phyloP scores from a whole-genome alignment of 495 filamentous ascomycete genomes.

The Podospora fimiseda region DNA sequence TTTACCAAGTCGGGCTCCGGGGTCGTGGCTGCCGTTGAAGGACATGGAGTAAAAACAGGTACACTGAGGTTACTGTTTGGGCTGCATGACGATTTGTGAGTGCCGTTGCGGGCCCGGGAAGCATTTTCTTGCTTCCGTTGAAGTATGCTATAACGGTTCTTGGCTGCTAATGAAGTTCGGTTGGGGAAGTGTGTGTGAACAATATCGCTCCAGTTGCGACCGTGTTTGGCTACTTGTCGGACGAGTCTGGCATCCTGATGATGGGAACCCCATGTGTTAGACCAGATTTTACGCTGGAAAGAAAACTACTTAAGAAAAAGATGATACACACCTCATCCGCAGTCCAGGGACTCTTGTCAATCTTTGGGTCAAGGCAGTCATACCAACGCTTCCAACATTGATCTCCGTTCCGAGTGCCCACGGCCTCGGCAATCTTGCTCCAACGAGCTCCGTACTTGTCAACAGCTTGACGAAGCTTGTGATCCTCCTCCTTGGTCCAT shows the following conservation, averaged over 20 bases:
- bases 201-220: constrained; percentile 35
- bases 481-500: constrained; percentile 37
- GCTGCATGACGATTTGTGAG: not conserved
- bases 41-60: not conserved
- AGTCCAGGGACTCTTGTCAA: constrained; percentile 31
- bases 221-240: constrained; percentile 19
- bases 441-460: constrained; percentile 31
- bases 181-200: constrained; percentile 27
- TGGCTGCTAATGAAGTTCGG: constrained; percentile 31
- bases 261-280: not conserved
- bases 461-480: constrained; percentile 29
- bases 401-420: constrained; percentile 28
- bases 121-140: constrained; percentile 15
- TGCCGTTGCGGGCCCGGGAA: not conserved
- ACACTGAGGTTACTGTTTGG: not conserved
- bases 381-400: constrained; percentile 34
- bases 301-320: not conserved
- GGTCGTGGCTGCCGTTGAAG: not conserved
- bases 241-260: constrained; percentile 26
- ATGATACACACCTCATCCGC: constrained; percentile 21
- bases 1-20: not conserved
- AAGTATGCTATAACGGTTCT: constrained; percentile 32
- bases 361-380: constrained; percentile 25
- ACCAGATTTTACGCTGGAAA: not conserved
- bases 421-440: constrained; percentile 27